A percentile compares a stretch with the other conserved stretches of the same genome.
phyloP scores from a whole-genome alignment of 441 rosid species.

The Bruguiera hainesii region DNA sequence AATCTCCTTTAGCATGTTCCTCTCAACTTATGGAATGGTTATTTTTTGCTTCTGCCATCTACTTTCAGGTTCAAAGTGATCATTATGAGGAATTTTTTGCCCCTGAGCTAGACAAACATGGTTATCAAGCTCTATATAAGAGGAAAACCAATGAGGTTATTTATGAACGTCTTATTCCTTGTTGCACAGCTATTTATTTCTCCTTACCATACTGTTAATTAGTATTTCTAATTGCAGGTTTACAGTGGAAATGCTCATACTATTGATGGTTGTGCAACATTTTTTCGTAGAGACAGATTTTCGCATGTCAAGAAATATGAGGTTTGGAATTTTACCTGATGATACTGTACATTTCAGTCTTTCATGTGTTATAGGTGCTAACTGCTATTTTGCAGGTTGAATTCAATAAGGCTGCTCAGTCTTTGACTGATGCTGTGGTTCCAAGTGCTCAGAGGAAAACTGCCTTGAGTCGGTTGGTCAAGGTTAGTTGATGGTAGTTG shows the following conservation, averaged over 20 bases:
- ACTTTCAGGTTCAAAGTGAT: constrained; percentile 90
- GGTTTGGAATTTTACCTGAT: constrained; percentile 42
- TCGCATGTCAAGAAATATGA: constrained; percentile 98
- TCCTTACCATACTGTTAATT: neutral
- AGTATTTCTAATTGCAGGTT: constrained; percentile 51
- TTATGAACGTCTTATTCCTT: constrained; percentile 16
- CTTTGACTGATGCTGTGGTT: constrained; percentile 86
- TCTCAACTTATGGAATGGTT: neutral
- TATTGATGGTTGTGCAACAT: constrained; percentile 97
- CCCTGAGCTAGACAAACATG: constrained; percentile 97
- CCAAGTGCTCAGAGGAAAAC: constrained; percentile 83
- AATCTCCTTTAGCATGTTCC: neutral
- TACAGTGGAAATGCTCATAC: constrained; percentile 59
- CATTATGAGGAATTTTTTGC: constrained; percentile 89
- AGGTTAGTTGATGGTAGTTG: constrained; percentile 40
- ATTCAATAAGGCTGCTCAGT: constrained; percentile 98
- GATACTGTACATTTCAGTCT: constrained; percentile 2
- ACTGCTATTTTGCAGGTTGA: constrained; percentile 65
- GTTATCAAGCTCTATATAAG: constrained; percentile 92
- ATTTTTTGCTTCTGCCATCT: neutral
- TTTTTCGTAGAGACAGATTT: constrained; percentile 98
- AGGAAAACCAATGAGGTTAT: constrained; percentile 92
- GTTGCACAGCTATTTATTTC: constrained; percentile 3
- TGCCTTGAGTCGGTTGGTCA: constrained; percentile 84
- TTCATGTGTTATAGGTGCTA: constrained; percentile 20